These are phyloP conservation scores for Hyaloscypha bicolor DNA, from an alignment of 495 filamentous ascomycete species.

Conservation along the genomic window DNA sequence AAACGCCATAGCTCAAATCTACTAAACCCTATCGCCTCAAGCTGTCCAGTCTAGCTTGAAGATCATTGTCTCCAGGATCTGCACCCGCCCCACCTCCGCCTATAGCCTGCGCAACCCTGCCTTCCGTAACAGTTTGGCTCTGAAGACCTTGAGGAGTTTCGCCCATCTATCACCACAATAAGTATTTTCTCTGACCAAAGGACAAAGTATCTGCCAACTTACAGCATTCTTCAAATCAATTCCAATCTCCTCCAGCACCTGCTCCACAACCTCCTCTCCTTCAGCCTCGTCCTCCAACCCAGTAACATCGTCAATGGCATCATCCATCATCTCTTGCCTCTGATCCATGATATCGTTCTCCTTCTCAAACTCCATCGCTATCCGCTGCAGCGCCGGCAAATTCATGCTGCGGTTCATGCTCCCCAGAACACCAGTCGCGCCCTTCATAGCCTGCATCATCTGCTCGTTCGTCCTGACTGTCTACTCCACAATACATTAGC, in stretches of 20 bases:
- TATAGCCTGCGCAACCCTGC: slow-evolving; percentile 74
- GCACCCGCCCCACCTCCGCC: slow-evolving; percentile 65
- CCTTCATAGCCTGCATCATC: slow-evolving; percentile 99
- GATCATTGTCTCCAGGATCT: slow-evolving; percentile 71
- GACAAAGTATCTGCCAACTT: slow-evolving; percentile 40
- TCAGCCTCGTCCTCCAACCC: slow-evolving; percentile 89
- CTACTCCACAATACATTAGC: slow-evolving; percentile 41
- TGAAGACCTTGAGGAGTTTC: slow-evolving; percentile 78
- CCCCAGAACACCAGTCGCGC: slow-evolving; percentile 86
- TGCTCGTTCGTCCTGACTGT: slow-evolving; percentile 97
- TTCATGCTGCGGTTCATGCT: slow-evolving; percentile 99
- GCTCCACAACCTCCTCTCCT: slow-evolving; percentile 93
- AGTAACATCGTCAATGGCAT: slow-evolving; percentile 98
- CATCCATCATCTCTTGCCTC: slow-evolving; percentile 99
- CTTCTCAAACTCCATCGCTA: slow-evolving; percentile 98
- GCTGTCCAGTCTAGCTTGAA: slow-evolving; percentile 82
- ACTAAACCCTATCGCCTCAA: slow-evolving; percentile 56
- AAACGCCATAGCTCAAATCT: slow-evolving; percentile 14
- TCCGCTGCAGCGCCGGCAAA: slow-evolving; percentile 88
- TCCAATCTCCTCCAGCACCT: slow-evolving; percentile 95
- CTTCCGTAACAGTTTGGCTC: slow-evolving; percentile 57
- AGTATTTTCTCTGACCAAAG: slow-evolving; percentile 13
- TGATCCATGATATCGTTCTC: slow-evolving; percentile 99
- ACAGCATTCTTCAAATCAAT: slow-evolving; percentile 88
- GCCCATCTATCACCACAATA: slow-evolving; percentile 59